phyloP scores from a whole-genome alignment of 1,139 yeast species.

The Pichia inconspicua region DNA sequence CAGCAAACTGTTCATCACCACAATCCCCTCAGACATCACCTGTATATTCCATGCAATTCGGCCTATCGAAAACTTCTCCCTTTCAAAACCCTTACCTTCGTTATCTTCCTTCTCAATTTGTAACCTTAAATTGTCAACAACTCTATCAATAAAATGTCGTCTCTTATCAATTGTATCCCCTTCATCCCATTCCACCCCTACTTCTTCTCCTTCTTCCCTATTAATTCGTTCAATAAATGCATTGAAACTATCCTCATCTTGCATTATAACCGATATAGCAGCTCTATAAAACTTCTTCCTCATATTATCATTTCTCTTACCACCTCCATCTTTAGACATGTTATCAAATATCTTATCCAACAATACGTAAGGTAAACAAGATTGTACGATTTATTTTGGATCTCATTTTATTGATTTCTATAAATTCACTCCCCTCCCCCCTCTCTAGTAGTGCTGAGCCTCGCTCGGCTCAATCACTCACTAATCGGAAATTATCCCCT shows the following conservation, averaged over 20 bases:
- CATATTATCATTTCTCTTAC: background rate
- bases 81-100: background rate
- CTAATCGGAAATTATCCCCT: conserved; percentile 41
- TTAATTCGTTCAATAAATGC: background rate
- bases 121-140: background rate
- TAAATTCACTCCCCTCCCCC: no score
- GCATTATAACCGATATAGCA: conserved; percentile 2
- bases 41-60: conserved; percentile 11
- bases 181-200: background rate
- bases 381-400: no score
- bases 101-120: background rate
- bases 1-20: conserved; percentile 45
- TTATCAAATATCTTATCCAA: no score
- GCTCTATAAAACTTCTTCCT: background rate
- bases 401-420: no score
- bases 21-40: conserved; percentile 16
- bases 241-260: conserved; percentile 2
- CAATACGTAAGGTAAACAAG: no score
- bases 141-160: conserved; percentile 4
- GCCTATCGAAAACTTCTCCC: conserved; percentile 11
- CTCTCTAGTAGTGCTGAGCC: background rate
- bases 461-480: conserved; percentile 9
- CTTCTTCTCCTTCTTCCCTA: background rate
- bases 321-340: background rate
- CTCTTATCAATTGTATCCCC: background rate